Evolutionary conservation across 1,284 basidiomycete species (phyloP).

Genomic region (Bondarzewia mesenterica): DNA sequence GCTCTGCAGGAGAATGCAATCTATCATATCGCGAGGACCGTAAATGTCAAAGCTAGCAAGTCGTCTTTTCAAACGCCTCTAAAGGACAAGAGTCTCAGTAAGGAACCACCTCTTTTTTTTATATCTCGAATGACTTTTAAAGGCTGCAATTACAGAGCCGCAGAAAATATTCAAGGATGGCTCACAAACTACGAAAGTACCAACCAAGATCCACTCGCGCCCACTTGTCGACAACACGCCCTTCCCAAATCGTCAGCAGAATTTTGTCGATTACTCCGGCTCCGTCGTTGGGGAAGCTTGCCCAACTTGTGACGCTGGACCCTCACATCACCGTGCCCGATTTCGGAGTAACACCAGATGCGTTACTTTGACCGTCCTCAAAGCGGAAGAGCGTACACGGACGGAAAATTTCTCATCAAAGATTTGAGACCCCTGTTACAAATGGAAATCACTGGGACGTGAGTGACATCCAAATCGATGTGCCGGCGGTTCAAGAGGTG

Average conservation of each 20-base stretch:
- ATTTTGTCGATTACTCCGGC: constrained; percentile 17
- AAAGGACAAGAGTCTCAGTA: constrained; percentile 15
- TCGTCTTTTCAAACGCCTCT: constrained; percentile 25
- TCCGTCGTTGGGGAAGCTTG: constrained; percentile 19
- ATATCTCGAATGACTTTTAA: background rate
- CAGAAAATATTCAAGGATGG: constrained; percentile 4
- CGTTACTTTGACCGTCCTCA: constrained; percentile 52
- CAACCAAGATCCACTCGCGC: constrained; percentile 21
- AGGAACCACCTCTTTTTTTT: background rate
- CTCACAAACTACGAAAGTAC: constrained; percentile 3
- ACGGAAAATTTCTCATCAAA: too few relatives aligned
- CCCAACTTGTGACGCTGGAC: constrained; percentile 24
- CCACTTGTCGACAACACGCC: constrained; percentile 53
- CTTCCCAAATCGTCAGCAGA: constrained; percentile 42
- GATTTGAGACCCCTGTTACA: constrained; percentile 61
- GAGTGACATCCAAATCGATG: constrained; percentile 49
- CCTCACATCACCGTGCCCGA: constrained; percentile 19
- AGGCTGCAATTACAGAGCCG: too few relatives aligned
- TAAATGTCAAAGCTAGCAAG: constrained; percentile 36
- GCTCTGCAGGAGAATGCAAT: constrained; percentile 47
- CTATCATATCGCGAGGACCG: constrained; percentile 26
- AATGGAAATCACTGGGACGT: constrained; percentile 68
- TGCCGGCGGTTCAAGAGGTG: constrained; percentile 26
- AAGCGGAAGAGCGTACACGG: constrained; percentile 42
- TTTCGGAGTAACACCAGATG: constrained; percentile 21